Base-by-base conservation (phyloP, 176 grass and related monocot species). In the Raddia guianensis region DNA sequence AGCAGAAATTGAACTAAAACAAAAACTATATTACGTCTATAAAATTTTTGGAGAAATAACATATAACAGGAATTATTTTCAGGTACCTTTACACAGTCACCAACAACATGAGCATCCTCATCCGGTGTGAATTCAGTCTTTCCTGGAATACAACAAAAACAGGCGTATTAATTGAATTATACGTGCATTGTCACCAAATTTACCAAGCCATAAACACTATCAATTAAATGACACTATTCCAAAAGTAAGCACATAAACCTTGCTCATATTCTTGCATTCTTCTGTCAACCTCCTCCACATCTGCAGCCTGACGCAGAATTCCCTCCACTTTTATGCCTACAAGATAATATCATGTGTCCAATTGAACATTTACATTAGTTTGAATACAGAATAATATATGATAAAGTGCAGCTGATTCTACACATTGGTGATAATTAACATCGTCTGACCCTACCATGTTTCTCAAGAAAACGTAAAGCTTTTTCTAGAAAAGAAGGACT, bases 401-500 rank as follows among this genome's bases (percentile, higher is more conserved):
- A 67, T 69, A 12, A 86, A 80, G 66, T 35, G 35, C 19, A 59
- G 12, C 16, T 68, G 8, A 40, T 40, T 69, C 18, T 12, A 60
- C 77, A 70, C 15, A 80, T 76, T 56, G 4, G 51, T 76, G 54
- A 15, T 35, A 75, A 20, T 63, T 4, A 67, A 50, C 2, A 75
- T 16, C 80, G 40, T 44, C 49, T 72, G 52, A 7, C 15, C 87
- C 16, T 88, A 99, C 97, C 97, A 93, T 96, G 72, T 82, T 93
- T 99, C 93, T 99, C 97, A 76, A 99, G 85, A 85, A 99, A 99
- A 49, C 87, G 7, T 87, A 99, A 87, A 87, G 97, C 97, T 87
- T 99, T 96, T 79, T 99, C 97, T 43, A 99, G 87, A 81, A 99
- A 99, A 82, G 97, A 99, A 78, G 97, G 93, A 37, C 93, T 90